Evolutionary conservation across 352 stramenopile genomes (phyloP).

Genomic region (Phytopythium montanum): DNA sequence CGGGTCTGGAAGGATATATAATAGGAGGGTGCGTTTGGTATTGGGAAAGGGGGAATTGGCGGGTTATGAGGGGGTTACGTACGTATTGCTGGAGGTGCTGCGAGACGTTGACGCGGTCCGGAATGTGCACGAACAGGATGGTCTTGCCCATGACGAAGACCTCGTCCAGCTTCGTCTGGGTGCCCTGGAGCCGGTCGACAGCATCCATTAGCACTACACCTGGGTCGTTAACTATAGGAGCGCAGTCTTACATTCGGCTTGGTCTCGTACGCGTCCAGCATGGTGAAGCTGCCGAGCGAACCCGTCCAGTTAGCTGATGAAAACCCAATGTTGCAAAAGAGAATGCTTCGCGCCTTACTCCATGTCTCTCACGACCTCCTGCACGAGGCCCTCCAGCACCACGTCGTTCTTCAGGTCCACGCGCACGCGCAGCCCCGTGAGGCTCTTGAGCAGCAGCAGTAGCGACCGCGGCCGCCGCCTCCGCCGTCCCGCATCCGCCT

Average conservation of each 20-base stretch:
- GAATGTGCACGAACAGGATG: slow-evolving; percentile 85
- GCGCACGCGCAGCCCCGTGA: slow-evolving; percentile 72
- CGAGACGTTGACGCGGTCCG: slow-evolving; percentile 80
- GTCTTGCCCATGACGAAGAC: slow-evolving; percentile 88
- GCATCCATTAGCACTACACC: not conserved
- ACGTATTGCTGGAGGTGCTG: slow-evolving; percentile 81
- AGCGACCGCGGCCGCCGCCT: slow-evolving; percentile 49
- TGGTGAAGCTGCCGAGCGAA: slow-evolving; percentile 42
- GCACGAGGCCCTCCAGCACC: slow-evolving; percentile 68
- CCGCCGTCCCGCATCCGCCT: slow-evolving; percentile 7
- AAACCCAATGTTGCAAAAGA: too few species aligned
- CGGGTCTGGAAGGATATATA: slow-evolving; percentile 39
- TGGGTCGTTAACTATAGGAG: too few species aligned
- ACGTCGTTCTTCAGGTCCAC: slow-evolving; percentile 86
- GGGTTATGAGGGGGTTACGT: too few species aligned
- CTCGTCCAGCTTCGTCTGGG: slow-evolving; percentile 61
- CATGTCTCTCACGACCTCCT: slow-evolving; percentile 86
- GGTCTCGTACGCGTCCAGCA: slow-evolving; percentile 69
- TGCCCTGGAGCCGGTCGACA: slow-evolving; percentile 28
- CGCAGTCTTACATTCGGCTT: slow-evolving; percentile 52
- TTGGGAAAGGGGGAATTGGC: too few species aligned
- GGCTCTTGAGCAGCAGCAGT: slow-evolving; percentile 80
- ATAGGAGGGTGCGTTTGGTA: not conserved
- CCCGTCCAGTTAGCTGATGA: not conserved
- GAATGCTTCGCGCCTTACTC: slow-evolving; percentile 36